These are phyloP conservation scores for Mycena galopus DNA, from an alignment of 768 basidiomycete genomes.

Conservation along the genomic window DNA sequence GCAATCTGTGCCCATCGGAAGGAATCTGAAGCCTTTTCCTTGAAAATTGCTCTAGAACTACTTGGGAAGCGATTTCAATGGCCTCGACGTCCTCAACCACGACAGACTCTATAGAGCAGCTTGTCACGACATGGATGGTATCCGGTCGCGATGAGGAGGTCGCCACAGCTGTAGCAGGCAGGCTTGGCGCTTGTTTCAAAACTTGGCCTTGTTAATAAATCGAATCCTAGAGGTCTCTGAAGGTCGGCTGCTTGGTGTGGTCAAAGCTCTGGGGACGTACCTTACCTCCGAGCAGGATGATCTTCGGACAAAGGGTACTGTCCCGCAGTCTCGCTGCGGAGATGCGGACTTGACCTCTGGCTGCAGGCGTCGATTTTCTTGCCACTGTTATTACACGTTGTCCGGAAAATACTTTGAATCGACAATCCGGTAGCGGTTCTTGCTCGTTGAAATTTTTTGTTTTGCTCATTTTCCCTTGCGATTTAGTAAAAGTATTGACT, in stretches of 20 bases:
- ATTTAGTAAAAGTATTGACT: conserved; percentile 82
- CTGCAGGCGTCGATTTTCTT: conserved; percentile 85
- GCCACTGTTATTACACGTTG: conserved; percentile 75
- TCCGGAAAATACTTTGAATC: conserved; percentile 74
- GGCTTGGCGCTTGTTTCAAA: conserved; percentile 37
- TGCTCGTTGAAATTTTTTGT: conserved; percentile 3
- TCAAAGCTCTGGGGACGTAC: conserved; percentile 89
- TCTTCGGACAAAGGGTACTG: conserved; percentile 82
- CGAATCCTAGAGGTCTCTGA: conserved; percentile 59
- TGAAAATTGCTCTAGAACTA: background rate
- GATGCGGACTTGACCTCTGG: conserved; percentile 28
- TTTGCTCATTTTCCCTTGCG: conserved; percentile 25
- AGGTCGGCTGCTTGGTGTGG: conserved; percentile 77
- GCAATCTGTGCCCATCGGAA: background rate
- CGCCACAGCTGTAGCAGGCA: conserved; percentile 70
- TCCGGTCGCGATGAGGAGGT: conserved; percentile 72
- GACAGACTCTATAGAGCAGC: conserved; percentile 54
- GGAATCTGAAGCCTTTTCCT: background rate
- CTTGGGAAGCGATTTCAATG: background rate
- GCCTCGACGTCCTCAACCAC: conserved; percentile 20
- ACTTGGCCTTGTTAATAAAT: conserved; percentile 6
- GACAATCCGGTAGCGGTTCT: conserved; percentile 78
- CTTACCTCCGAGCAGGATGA: conserved; percentile 89
- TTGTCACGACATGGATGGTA: conserved; percentile 81
- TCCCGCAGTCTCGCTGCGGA: conserved; percentile 10